Conservation (phyloP, 2,329 filamentous ascomycete genomes). For the Rutstroemia sp. region DNA sequence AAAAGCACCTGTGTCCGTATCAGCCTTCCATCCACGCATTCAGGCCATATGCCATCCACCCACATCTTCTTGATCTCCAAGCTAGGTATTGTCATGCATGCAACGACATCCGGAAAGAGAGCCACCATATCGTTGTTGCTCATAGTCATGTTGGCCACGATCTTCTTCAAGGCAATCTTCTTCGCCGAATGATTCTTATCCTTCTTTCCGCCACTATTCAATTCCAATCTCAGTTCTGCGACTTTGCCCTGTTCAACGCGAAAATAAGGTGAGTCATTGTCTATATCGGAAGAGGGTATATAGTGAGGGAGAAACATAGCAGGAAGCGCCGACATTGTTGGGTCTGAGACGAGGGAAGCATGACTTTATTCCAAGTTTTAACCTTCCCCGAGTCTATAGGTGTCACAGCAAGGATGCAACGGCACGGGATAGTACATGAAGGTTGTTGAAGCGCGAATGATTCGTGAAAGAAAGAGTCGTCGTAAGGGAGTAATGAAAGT, state of each 20-base stretch:
- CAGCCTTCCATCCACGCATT: slow-evolving; percentile 6
- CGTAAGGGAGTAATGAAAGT: slow-evolving; percentile 4
- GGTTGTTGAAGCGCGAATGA: slow-evolving; percentile 11
- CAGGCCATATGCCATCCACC: slow-evolving; percentile 25
- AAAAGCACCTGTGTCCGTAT: slow-evolving; percentile 67
- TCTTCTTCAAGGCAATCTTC: slow-evolving; percentile 98
- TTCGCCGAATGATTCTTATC: slow-evolving; percentile 93
- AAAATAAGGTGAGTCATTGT: slow-evolving; percentile 26
- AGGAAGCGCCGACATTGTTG: slow-evolving; percentile 5
- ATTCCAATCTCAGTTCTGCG: slow-evolving; percentile 88
- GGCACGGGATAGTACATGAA: slow-evolving; percentile 6
- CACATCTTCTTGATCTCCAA: slow-evolving; percentile 99
- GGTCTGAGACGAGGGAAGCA: neutral
- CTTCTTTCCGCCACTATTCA: slow-evolving; percentile 92
- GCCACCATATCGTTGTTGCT: slow-evolving; percentile 99
- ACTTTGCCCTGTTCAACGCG: slow-evolving; percentile 82
- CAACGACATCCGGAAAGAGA: slow-evolving; percentile 89
- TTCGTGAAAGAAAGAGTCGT: neutral
- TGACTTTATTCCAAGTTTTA: neutral
- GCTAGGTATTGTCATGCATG: slow-evolving; percentile 89
- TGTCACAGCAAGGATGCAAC: slow-evolving; percentile 5
- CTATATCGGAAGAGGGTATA: slow-evolving; percentile 21
- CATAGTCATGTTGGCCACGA: slow-evolving; percentile 99
- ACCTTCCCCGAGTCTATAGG: neutral
- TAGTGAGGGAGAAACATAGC: slow-evolving; percentile 29